A percentile compares a stretch with the other conserved stretches of the same genome.
These are phyloP conservation scores for Carex myosuroides DNA, from an alignment of 176 grass and related monocot genomes.

Conservation along the genomic window DNA sequence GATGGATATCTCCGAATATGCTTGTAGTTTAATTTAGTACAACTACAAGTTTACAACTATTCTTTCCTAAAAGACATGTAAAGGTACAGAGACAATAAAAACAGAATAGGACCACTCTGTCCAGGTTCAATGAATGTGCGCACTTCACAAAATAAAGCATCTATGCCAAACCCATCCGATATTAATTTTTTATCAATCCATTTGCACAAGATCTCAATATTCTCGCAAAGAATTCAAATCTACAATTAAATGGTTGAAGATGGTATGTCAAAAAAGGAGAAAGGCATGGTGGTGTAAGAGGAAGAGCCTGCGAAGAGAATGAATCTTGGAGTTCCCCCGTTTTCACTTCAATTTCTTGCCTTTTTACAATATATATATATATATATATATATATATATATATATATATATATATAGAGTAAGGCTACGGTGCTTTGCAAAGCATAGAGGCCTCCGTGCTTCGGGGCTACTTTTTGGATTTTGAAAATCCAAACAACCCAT, in stretches of 20 bases:
- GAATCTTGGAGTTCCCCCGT: neutral
- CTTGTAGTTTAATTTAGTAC: neutral
- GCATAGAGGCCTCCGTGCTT: too few relatives aligned
- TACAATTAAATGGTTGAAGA: neutral
- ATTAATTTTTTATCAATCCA: neutral
- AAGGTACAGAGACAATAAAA: neutral
- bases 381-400: too few relatives aligned
- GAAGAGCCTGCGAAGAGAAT: neutral
- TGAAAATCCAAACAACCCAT: too few relatives aligned
- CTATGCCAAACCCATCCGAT: neutral
- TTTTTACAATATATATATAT: neutral
- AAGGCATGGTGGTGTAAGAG: neutral
- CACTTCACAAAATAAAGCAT: neutral
- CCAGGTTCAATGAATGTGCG: slow-evolving; percentile 9
- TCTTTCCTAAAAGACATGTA: neutral
- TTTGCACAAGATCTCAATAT: neutral
- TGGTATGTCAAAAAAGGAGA: neutral
- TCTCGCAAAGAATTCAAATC: neutral
- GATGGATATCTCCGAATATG: neutral
- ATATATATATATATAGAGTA: too few relatives aligned
- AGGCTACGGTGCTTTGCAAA: too few relatives aligned
- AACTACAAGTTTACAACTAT: neutral
- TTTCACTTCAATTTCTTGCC: slow-evolving; percentile 5
- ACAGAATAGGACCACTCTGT: neutral
- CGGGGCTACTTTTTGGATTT: too few relatives aligned